A percentile compares a stretch with the other conserved stretches of the same genome.
These are phyloP conservation scores for Triticum turgidum DNA, from an alignment of 176 grass and related monocot species.

Conservation along the genomic window DNA sequence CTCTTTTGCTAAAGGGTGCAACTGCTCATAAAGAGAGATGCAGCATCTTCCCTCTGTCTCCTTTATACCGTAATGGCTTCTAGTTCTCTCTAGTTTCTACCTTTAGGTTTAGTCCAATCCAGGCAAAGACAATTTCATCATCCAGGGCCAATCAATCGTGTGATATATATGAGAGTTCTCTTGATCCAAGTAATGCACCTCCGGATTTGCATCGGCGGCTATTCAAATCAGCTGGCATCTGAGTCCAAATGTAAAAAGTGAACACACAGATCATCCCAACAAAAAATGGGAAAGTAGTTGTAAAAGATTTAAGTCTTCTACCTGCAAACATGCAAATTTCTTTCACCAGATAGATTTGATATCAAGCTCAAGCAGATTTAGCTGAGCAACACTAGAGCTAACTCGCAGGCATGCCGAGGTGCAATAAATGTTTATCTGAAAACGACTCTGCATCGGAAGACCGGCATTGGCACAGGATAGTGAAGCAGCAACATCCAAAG, in stretches of 20 bases:
- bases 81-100: constrained; percentile 16
- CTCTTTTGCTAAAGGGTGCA: constrained; percentile 38
- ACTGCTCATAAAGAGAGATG: constrained; percentile 20
- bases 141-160: background rate
- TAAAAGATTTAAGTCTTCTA: background rate
- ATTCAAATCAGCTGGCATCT: background rate
- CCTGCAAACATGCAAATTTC: background rate
- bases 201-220: background rate
- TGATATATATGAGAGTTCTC: background rate
- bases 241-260: background rate
- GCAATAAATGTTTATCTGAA: constrained; percentile 36
- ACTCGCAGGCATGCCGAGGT: background rate
- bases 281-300: background rate
- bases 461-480: background rate
- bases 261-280: background rate
- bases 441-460: background rate
- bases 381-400: background rate
- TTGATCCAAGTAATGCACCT: constrained; percentile 16
- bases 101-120: background rate
- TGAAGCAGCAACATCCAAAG: constrained; percentile 24
- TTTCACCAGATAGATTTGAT: background rate
- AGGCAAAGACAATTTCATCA: constrained; percentile 6
- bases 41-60: constrained; percentile 39
- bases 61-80: constrained; percentile 23
- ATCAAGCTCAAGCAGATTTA: constrained; percentile 22